Conservation (phyloP, 768 basidiomycete genomes). For the Boletus rufocinnamomeus region DNA sequence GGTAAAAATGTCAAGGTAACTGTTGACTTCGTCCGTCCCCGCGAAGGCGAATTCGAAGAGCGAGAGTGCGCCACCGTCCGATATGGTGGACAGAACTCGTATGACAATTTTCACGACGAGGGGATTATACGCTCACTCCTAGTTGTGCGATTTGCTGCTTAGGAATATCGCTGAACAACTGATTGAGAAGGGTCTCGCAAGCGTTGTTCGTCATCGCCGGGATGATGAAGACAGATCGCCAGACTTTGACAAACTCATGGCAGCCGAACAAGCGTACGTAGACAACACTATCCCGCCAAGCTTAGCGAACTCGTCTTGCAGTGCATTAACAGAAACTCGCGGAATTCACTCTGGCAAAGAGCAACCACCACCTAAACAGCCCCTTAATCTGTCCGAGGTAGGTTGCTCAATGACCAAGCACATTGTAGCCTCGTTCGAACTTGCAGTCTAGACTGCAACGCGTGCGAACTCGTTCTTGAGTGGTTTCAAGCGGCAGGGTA, state of each 20-base stretch:
- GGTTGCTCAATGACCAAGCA: conserved; percentile 10
- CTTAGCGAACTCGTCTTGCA: conserved; percentile 34
- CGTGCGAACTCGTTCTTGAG: conserved; percentile 89
- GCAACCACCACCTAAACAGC: conserved; percentile 69
- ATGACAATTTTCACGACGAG: conserved; percentile 27
- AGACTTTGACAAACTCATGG: conserved; percentile 95
- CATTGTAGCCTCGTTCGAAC: not conserved
- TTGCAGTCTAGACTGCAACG: conserved; percentile 49
- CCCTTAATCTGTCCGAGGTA: conserved; percentile 93
- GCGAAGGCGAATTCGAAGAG: conserved; percentile 92
- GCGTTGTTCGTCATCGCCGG: conserved; percentile 86
- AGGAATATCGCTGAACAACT: conserved; percentile 93
- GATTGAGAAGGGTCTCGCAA: conserved; percentile 90
- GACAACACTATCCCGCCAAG: not conserved
- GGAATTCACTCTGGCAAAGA: conserved; percentile 96
- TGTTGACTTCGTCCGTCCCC: conserved; percentile 88
- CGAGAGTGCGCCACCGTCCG: conserved; percentile 90
- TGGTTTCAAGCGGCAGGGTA: conserved; percentile 87
- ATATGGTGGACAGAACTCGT: conserved; percentile 81
- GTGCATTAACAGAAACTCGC: conserved; percentile 73
- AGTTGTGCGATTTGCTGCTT: conserved; percentile 1
- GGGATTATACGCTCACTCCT: conserved; percentile 2
- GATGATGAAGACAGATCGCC: conserved; percentile 96
- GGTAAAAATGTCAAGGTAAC: conserved; percentile 84
- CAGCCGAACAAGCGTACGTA: conserved; percentile 87